Evolutionary conservation across 768 basidiomycete genomes (phyloP), one percentile per base, ranked within the genome.

Genomic region (Podaxis mareebaensis): DNA sequence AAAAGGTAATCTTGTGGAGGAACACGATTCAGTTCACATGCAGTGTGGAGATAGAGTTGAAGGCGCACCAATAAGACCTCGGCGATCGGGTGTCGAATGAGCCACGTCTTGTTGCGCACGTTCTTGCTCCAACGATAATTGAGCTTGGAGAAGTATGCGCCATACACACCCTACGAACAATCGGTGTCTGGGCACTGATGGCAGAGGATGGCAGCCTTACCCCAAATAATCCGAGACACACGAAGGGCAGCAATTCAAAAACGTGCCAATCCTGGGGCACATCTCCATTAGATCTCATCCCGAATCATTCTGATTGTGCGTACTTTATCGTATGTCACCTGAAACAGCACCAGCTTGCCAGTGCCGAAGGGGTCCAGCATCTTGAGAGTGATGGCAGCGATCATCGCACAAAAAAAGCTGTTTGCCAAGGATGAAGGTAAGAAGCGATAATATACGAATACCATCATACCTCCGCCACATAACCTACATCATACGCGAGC

Each of bases 321-420:
- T 60, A 89, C 93, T 79, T 86, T 92, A 71, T 91, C 90, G 69
- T 96, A 97, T 0, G 90, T 92, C 46, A 96, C 93, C 69, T 93
- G 92, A 74, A 95, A 95, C 48, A 97, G 78, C 0, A 97, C 95
- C 22, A 98, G 80, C 72, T 97, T 97, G 24, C 95, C 95, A 4
- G 93, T 96, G 13, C 94, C 92, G 70, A 98, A 98, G 0, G 97
- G 97, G 74, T 99, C 92, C 39, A 99, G 87, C 64, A 96, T 90
- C 76, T 89, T 85, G 51, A 99, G 79, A 0, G 96, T 96, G 68
- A 98, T 90, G 0, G 96, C 96, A 2, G 97, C 97, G 67, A 99
- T 93, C 84, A 99, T 89, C 1, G 97, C 97, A 71, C 97, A 99
- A 74, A 99, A 96, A 78, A 99, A 99, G 70, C 94, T 96, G 71